phyloP scores from a whole-genome alignment of 371 early-diverging fungal genomes.

The Apophysomyces sp. region DNA sequence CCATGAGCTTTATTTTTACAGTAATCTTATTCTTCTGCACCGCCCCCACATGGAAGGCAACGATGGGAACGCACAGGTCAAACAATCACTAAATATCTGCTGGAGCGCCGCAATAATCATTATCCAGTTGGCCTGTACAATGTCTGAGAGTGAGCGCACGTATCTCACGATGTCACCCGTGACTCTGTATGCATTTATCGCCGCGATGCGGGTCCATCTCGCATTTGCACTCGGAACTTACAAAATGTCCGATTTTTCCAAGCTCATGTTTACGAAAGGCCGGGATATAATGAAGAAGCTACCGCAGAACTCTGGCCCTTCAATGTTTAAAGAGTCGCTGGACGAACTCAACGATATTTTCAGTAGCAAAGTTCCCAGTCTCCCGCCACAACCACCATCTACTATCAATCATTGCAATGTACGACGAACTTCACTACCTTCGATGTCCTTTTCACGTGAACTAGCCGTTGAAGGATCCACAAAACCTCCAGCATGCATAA shows the following conservation, averaged over 20 bases:
- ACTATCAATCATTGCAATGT: not conserved
- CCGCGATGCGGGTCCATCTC: slow-evolving; percentile 40
- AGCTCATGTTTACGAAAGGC: not conserved
- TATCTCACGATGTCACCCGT: slow-evolving; percentile 42
- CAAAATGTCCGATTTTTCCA: not conserved
- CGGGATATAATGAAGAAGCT: not conserved
- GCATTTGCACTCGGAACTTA: not conserved
- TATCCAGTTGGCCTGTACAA: slow-evolving; percentile 21
- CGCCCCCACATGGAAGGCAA: slow-evolving; percentile 37
- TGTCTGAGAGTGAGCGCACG: slow-evolving; percentile 20
- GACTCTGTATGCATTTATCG: slow-evolving; percentile 32
- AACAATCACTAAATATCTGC: slow-evolving; percentile 38
- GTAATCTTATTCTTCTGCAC: slow-evolving; percentile 35
- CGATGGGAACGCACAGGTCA: not conserved
- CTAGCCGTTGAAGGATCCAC: no score
- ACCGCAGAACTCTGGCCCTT: not conserved
- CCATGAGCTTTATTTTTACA: slow-evolving; percentile 6
- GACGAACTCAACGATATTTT: not conserved
- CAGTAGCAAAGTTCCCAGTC: not conserved
- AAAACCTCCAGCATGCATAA: no score
- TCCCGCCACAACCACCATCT: not conserved
- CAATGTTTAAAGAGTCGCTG: not conserved
- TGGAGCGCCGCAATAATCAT: slow-evolving; percentile 37
- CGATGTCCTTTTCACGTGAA: no score
- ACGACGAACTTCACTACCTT: not conserved